Evolutionary conservation across 768 basidiomycete species (phyloP).

Genomic region (Agaricus subrufescens): DNA sequence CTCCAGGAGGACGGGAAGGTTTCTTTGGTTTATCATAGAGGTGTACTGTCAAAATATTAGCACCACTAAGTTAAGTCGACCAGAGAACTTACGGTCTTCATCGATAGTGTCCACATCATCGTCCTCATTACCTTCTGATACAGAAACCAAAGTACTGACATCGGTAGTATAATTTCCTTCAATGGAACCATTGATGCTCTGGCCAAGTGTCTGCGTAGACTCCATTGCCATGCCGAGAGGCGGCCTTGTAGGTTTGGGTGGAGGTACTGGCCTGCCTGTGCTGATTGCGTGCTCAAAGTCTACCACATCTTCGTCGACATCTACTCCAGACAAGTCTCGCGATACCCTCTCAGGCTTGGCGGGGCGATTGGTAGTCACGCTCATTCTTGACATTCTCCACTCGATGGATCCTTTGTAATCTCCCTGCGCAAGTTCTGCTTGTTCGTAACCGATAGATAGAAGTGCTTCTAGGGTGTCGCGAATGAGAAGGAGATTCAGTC

Average conservation of each 20-base stretch:
- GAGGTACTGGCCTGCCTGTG: slow-evolving; percentile 25
- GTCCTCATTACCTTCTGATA: slow-evolving; percentile 13
- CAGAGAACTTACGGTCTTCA: slow-evolving; percentile 32
- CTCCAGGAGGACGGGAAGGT: slow-evolving; percentile 37
- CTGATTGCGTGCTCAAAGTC: slow-evolving; percentile 53
- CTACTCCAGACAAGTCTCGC: slow-evolving; percentile 26
- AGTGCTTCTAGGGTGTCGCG: slow-evolving; percentile 60
- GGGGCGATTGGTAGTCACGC: slow-evolving; percentile 50
- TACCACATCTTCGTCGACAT: slow-evolving; percentile 48
- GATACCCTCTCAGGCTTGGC: slow-evolving; percentile 33
- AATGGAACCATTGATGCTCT: slow-evolving; percentile 11
- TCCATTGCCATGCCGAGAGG: slow-evolving; percentile 23
- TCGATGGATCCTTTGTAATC: slow-evolving; percentile 76
- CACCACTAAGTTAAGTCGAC: not conserved
- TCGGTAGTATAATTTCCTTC: slow-evolving; percentile 20
- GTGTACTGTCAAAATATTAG: not conserved
- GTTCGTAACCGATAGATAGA: slow-evolving; percentile 61
- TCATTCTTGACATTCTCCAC: slow-evolving; percentile 70
- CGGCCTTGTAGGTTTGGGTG: slow-evolving; percentile 20
- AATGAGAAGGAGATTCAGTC: slow-evolving; percentile 51
- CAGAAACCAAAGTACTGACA: slow-evolving; percentile 23
- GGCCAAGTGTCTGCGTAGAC: slow-evolving; percentile 22
- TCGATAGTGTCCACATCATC: slow-evolving; percentile 25
- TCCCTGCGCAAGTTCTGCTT: slow-evolving; percentile 62
- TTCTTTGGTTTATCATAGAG: not conserved